These are phyloP conservation scores for Hypoxylon sp. DNA, from an alignment of 2,329 filamentous ascomycete genomes.

Conservation along the genomic window DNA sequence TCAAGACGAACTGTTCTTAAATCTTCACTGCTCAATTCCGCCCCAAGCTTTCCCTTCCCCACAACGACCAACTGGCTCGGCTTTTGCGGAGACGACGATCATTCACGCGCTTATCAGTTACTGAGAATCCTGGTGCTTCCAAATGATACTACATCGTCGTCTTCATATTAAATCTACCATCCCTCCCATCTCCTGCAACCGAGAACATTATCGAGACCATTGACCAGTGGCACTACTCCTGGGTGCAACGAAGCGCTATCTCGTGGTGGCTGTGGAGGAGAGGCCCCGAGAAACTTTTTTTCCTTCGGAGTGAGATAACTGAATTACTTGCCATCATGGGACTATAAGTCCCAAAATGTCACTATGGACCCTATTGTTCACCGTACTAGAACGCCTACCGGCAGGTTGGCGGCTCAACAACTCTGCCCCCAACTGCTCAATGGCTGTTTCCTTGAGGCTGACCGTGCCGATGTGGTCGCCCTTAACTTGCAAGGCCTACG, in stretches of 20 bases:
- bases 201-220: conserved; percentile 13
- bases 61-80: conserved; percentile 47
- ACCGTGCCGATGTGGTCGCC: conserved; percentile 63
- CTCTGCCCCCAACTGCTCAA: conserved; percentile 57
- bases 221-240: conserved; percentile 13
- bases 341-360: conserved; percentile 31
- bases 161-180: conserved; percentile 8
- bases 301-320: conserved; percentile 25
- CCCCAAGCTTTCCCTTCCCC: conserved; percentile 39
- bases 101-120: conserved; percentile 39
- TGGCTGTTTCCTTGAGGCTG: conserved; percentile 68
- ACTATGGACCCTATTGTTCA: conserved; percentile 44
- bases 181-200: conserved; percentile 3
- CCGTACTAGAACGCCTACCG: conserved; percentile 37
- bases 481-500: conserved; percentile 64
- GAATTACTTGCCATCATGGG: conserved; percentile 37
- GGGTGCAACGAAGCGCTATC: conserved; percentile 19
- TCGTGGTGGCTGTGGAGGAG: conserved; percentile 36
- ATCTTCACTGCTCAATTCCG: conserved; percentile 20
- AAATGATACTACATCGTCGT: conserved; percentile 18
- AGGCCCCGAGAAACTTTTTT: background rate
- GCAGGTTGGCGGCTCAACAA: conserved; percentile 40
- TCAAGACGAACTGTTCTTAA: conserved; percentile 25
- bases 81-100: conserved; percentile 44
- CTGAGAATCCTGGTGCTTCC: conserved; percentile 11